Evolutionary conservation across 2,329 filamentous ascomycete genomes (phyloP), one percentile per base, ranked within the genome.

Genomic region (Ophiostoma tasmaniense): DNA sequence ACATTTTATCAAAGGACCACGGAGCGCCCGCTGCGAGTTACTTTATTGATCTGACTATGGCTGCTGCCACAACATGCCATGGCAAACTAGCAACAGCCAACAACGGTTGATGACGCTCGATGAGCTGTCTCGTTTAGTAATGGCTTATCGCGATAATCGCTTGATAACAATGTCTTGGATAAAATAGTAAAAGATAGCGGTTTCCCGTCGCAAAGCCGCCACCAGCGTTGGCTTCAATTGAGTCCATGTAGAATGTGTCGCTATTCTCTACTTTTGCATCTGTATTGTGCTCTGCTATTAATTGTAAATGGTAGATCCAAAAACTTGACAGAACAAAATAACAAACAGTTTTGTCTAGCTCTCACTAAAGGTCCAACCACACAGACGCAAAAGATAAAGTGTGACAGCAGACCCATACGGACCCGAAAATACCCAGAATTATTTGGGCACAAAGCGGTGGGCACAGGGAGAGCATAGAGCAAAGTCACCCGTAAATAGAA

Each of bases 391-490:
- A 3, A 22, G 62, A 64, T 37, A 42, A 25, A 64, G 62, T 37
- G 59, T 62, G 59, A 62, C 30, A 28, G 28, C 25, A 30, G 59
- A 62, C 59, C 59, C 50, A 55, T 55, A 55, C 50, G 50, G 50
- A 25, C 50, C 50, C 50, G 50, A 25, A 55, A 55, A 55, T 55
- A 55, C 11, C n/a, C 50, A 55, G 22, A 8, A n/a, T 45, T 20
- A 45, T 20, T n/a, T 45, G 42, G 42, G 42, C 7, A n/a, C 42
- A n/a, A 4, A 45, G 20, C 17, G 42, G 4, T 20, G 3, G 6
- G 20, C 20, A 17, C 14, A 45, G 3, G 6, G 6, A 13, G 17
- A 45, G 42, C 42, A 45, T 14, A 22, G 22, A 13, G 22, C n/a
- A 55, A 28, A 3, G 22, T 7, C 45, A 52, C 20, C 50, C 50